A percentile compares a stretch with the other conserved stretches of the same genome.
These are phyloP conservation scores for Pyronema domesticum DNA, from an alignment of 495 filamentous ascomycete species.

Conservation along the genomic window DNA sequence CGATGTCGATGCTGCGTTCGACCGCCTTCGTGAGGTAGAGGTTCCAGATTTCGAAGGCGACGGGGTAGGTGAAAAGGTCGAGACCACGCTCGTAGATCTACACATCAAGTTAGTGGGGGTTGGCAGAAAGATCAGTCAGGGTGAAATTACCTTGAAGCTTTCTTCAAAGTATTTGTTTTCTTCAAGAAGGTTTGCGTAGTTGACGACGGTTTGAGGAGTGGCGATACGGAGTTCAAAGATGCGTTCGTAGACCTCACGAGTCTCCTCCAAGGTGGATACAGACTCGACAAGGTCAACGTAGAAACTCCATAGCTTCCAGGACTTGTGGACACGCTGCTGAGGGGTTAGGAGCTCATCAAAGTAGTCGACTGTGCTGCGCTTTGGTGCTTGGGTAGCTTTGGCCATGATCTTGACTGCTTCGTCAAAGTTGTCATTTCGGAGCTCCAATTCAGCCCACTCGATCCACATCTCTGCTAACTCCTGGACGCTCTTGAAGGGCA, in stretches of 20 bases:
- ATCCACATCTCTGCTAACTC: conserved; percentile 98
- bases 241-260: conserved; percentile 80
- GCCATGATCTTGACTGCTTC: conserved; percentile 88
- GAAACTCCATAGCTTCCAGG: conserved; percentile 99
- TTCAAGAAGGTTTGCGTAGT: conserved; percentile 91
- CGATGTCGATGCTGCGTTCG: conserved; percentile 85
- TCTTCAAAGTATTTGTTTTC: conserved; percentile 95
- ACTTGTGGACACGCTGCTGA: conserved; percentile 94
- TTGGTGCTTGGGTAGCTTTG: conserved; percentile 87
- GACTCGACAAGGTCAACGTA: conserved; percentile 97
- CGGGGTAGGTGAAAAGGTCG: conserved; percentile 92
- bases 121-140: background rate
- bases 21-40: conserved; percentile 94
- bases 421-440: conserved; percentile 90
- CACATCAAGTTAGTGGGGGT: background rate
- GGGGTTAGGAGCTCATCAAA: conserved; percentile 90
- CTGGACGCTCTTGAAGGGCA: conserved; percentile 84
- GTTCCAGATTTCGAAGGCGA: conserved; percentile 98
- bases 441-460: conserved; percentile 95
- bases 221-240: conserved; percentile 98
- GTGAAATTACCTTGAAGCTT: conserved; percentile 51
- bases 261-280: conserved; percentile 79
- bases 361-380: conserved; percentile 88
- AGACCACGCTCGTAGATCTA: conserved; percentile 82
- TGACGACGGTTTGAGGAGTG: conserved; percentile 94